Base-by-base conservation (phyloP, 1,284 basidiomycete species). In the Kalmanozyma brasiliensis region DNA sequence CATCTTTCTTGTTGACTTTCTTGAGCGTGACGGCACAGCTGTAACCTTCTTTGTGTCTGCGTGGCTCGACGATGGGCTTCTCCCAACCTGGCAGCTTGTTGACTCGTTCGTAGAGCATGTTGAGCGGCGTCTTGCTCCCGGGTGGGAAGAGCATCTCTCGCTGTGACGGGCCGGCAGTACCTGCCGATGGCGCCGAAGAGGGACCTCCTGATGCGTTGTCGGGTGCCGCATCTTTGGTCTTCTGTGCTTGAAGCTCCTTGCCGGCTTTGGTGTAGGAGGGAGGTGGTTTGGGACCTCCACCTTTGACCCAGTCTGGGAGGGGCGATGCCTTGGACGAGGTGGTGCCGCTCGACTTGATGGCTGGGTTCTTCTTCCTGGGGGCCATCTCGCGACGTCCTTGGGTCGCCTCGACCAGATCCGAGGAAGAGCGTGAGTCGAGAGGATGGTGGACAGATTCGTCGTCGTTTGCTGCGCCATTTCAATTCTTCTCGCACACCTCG, bases 261-360 rank as follows among this genome's bases (percentile, higher is more conserved):
- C 49, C 70, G 11, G 69, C 65, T 19, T 73, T 74, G 23, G 73
- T 74, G 43, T 72, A 69, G 3, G 74, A 64, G 0, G 74, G 73
- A 6, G 76, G 73, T 33, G 74, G 74, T 48, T 74, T 74, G 26
- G 69, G 61, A 26, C 56, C 74, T 36, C 70, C 68, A 37, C 73
- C 71, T 60, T 81, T 81, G 44, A 81, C 79, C 78, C 79, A 81
- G 57, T 81, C 79, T 16, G 79, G 79, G 20, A 81, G 58, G 11
- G 79, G 76, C 42, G 74, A 73, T 1, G 79, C 78, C 49, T 81
- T 81, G 40, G 73, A 78, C 33, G 75, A 78, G 22, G 78, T 81
- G 16, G 77, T 64, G 34, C 79, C 78, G 51, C 71, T 80, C 47
- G 73, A 71, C 55, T 80, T 80, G 64, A 80, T 79, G 40, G 76